These are phyloP conservation scores for Leptosphaerulina australis DNA, from an alignment of 2,329 filamentous ascomycete species.

Conservation along the genomic window DNA sequence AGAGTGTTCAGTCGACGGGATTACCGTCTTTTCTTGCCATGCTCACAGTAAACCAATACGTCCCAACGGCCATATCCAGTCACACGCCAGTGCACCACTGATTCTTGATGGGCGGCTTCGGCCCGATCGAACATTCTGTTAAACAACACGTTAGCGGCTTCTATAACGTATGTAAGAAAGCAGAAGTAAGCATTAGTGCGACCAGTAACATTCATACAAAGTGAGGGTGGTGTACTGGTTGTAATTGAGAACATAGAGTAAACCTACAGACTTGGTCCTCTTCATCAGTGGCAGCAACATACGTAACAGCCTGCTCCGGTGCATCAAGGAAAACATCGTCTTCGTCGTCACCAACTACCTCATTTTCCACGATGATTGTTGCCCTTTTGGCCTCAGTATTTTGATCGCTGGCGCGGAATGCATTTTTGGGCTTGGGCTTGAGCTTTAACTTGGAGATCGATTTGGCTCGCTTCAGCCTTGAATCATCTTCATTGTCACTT, in stretches of 20 bases:
- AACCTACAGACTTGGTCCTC: constrained; percentile 5
- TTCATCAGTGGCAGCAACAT: not conserved
- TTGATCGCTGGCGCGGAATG: constrained; percentile 2
- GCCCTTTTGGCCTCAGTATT: not conserved
- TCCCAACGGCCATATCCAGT: too few species aligned
- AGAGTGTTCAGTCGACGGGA: too few species aligned
- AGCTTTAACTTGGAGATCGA: constrained; percentile 1
- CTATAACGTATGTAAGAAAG: not conserved
- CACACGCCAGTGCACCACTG: too few species aligned
- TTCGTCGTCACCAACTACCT: constrained; percentile 1
- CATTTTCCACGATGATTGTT: not conserved
- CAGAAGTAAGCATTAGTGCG: not conserved
- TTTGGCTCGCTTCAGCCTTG: not conserved
- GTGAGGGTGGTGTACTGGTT: not conserved
- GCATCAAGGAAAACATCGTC: not conserved
- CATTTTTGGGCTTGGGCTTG: not conserved
- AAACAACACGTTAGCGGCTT: constrained; percentile 3
- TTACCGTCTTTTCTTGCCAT: too few species aligned
- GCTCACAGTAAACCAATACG: too few species aligned
- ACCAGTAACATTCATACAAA: not conserved
- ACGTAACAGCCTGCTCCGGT: not conserved
- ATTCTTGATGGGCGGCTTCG: not conserved
- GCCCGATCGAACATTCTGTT: not conserved
- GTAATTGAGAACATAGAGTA: not conserved
- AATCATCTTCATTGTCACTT: not conserved